A percentile compares a stretch with the other conserved stretches of the same genome.
Evolutionary conservation across 192 early-diverging fungal genomes (phyloP).

Genomic region (Dispira simplex): DNA sequence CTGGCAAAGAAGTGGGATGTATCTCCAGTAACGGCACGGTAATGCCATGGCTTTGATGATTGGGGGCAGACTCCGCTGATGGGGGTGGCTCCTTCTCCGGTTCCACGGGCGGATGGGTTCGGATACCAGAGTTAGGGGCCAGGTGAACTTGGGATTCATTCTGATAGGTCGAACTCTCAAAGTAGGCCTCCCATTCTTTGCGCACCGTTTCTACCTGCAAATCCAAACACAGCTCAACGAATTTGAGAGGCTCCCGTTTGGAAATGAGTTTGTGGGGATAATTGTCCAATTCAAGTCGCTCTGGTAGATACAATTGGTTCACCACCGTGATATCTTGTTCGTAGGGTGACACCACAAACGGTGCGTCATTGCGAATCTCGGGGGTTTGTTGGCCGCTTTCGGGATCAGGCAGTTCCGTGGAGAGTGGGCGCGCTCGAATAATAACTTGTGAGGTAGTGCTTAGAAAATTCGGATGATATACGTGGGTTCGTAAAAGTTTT

Average conservation of each 20-base stretch:
- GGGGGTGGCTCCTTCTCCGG: too few species aligned
- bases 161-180: neutral
- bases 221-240: neutral
- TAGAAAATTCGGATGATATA: slow-evolving; percentile 7
- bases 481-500: neutral
- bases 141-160: too few species aligned
- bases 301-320: neutral
- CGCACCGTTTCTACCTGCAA: slow-evolving; percentile 3
- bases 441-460: neutral
- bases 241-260: neutral
- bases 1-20: too few species aligned
- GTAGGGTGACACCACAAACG: slow-evolving; percentile 4
- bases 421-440: neutral
- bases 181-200: slow-evolving; percentile 8
- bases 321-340: neutral
- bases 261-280: neutral
- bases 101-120: too few species aligned
- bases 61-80: too few species aligned
- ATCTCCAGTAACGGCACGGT: too few species aligned
- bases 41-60: too few species aligned
- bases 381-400: too few species aligned
- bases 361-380: neutral
- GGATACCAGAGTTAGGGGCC: too few species aligned
- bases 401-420: too few species aligned
- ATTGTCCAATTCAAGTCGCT: neutral